Evolutionary conservation across 2,329 filamentous ascomycete genomes (phyloP), one percentile per base, ranked within the genome.

Genomic region (Purpureocillium lavendulum): DNA sequence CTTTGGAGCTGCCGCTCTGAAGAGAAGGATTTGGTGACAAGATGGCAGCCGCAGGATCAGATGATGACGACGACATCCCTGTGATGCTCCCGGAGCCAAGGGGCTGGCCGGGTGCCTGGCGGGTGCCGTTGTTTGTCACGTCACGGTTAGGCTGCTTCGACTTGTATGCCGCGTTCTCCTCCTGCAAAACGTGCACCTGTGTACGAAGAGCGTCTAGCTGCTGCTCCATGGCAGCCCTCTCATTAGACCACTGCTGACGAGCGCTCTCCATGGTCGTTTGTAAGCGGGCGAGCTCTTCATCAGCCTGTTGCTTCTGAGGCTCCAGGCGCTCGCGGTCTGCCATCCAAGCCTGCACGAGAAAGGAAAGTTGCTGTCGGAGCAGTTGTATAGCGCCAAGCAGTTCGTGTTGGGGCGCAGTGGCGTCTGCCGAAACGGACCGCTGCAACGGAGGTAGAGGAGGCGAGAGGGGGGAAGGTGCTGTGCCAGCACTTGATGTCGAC

Each of bases 1-100:
- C 37, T 18, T 41, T 45, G 7, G 50, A 45, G 26, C 45, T 36
- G 38, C 46, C 45, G 28, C 44, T 42, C 33, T 47, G 49, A 31
- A 39, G 42, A 38, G 47, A 38, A 39, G 42, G 38, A 39, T 47
- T 42, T 31, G 47, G 47, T 30, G 50, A 46, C 38, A 47, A 46
- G 5, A 28, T 15, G 30, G 4, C 35, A 14, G 40, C 26, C 15
- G 31, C 24, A 3, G 24, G 13, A 13, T 34, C 35, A 8, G 39
- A 21, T 26, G 16, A 21, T 9, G 30, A 28, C 8, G 35, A 30
- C 21, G 13, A 33, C n/a, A 31, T 26, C 3, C 24, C 14, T 12
- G 16, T n/a, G 15, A 17, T 13, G 10, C 9, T 11, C 17, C 15
- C 10, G 10, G 8, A n/a, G 26, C 16, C 14, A 3, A 13, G 30